phyloP scores from a whole-genome alignment of 495 filamentous ascomycete genomes.

The Astrocystis sublimbata region DNA sequence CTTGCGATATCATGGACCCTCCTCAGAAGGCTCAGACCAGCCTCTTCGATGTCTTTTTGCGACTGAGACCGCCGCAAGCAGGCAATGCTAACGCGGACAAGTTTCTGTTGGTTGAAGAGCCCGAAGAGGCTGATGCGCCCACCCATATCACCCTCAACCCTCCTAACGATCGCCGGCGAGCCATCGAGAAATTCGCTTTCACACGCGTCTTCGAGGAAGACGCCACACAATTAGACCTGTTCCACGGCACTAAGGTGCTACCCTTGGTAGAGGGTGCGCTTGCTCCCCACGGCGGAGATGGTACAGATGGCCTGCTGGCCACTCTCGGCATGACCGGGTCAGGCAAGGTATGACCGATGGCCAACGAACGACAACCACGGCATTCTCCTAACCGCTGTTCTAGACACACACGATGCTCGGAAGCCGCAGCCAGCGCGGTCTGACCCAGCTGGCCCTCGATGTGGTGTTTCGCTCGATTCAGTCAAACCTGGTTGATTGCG shows the following conservation, averaged over 20 bases:
- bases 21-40: slow-evolving; percentile 41
- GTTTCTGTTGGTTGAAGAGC: slow-evolving; percentile 74
- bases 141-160: slow-evolving; percentile 89
- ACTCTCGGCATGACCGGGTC: slow-evolving; percentile 94
- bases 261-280: slow-evolving; percentile 77
- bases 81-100: slow-evolving; percentile 56
- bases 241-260: slow-evolving; percentile 76
- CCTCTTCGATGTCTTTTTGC: slow-evolving; percentile 90
- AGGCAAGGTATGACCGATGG: slow-evolving; percentile 70
- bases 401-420: slow-evolving; percentile 98
- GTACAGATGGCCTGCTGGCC: slow-evolving; percentile 85
- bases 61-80: slow-evolving; percentile 72
- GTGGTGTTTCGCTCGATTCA: slow-evolving; percentile 80
- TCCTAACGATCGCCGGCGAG: slow-evolving; percentile 78
- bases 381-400: background rate
- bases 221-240: slow-evolving; percentile 80
- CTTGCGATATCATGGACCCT: slow-evolving; percentile 28
- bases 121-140: slow-evolving; percentile 52
- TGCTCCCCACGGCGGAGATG: slow-evolving; percentile 64
- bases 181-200: slow-evolving; percentile 91
- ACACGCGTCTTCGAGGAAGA: slow-evolving; percentile 90
- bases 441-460: slow-evolving; percentile 90
- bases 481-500: slow-evolving; percentile 63
- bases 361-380: background rate
- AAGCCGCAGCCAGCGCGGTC: slow-evolving; percentile 77